These are phyloP conservation scores for Boletellus ananas DNA, from an alignment of 768 basidiomycete species.

Conservation along the genomic window DNA sequence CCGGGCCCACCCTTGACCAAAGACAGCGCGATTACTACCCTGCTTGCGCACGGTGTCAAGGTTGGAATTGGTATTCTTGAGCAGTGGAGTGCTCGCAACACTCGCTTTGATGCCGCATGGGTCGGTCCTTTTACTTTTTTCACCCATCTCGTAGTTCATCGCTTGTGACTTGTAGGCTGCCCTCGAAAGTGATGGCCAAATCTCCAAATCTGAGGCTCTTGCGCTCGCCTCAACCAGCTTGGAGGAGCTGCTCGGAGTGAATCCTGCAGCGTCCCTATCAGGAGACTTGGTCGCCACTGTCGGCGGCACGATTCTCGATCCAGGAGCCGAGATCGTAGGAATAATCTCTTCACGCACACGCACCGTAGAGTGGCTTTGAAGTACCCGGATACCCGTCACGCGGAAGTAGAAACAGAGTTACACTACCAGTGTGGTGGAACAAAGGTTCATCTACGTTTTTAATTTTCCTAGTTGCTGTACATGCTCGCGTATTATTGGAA, in stretches of 20 bases:
- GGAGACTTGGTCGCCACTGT: conserved; percentile 55
- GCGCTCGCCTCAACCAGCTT: conserved; percentile 53
- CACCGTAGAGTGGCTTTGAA: conserved; percentile 48
- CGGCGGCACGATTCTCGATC: conserved; percentile 51
- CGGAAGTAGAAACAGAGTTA: conserved; percentile 4
- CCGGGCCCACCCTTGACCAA: conserved; percentile 32
- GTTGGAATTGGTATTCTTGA: conserved; percentile 66
- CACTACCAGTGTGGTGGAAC: conserved; percentile 1
- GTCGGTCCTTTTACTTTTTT: conserved; percentile 38
- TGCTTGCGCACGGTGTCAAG: conserved; percentile 66
- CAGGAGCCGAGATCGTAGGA: conserved; percentile 47
- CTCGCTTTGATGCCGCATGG: conserved; percentile 82
- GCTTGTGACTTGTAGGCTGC: conserved; percentile 31
- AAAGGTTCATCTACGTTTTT: conserved; percentile 5
- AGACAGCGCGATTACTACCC: conserved; percentile 53
- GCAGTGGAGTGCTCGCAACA: conserved; percentile 70
- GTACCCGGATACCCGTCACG: neutral
- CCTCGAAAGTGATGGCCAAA: conserved; percentile 34
- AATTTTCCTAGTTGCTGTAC: conserved; percentile 35
- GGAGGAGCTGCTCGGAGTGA: conserved; percentile 40
- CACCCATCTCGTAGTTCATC: conserved; percentile 21
- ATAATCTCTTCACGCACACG: conserved; percentile 47
- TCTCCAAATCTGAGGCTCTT: conserved; percentile 47
- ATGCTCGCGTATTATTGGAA: conserved; percentile 61
- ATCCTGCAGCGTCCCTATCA: conserved; percentile 11